These are phyloP conservation scores for Pisolithus sp. DNA, from an alignment of 768 basidiomycete genomes.

Conservation along the genomic window DNA sequence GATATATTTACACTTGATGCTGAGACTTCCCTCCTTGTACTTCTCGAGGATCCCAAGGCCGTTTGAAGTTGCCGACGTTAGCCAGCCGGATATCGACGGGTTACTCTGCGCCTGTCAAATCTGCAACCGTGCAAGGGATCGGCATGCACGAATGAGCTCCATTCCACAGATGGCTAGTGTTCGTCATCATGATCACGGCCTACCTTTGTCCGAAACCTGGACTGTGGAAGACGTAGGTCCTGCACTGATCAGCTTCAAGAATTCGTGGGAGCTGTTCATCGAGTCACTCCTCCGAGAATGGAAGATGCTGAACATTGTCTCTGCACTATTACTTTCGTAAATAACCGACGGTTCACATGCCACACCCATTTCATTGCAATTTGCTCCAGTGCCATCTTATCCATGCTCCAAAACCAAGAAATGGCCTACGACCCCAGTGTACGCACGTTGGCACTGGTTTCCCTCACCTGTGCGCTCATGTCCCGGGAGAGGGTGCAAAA, in stretches of 20 bases:
- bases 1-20: slow-evolving; percentile 41
- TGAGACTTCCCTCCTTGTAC: slow-evolving; percentile 73
- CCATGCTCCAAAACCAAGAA: slow-evolving; percentile 51
- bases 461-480: slow-evolving; percentile 60
- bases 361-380: no score
- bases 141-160: slow-evolving; percentile 16
- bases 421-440: slow-evolving; percentile 57
- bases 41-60: slow-evolving; percentile 72
- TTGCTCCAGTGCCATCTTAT: slow-evolving; percentile 52
- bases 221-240: slow-evolving; percentile 47
- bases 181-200: slow-evolving; percentile 13
- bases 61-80: slow-evolving; percentile 74
- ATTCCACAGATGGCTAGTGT: slow-evolving; percentile 22
- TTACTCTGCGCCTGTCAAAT: slow-evolving; percentile 36
- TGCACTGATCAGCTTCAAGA: slow-evolving; percentile 56
- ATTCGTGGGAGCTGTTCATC: slow-evolving; percentile 66
- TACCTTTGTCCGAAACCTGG: slow-evolving; percentile 53
- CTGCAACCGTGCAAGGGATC: slow-evolving; percentile 6
- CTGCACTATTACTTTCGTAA: slow-evolving; percentile 51
- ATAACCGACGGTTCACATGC: slow-evolving; percentile 17
- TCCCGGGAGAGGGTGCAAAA: slow-evolving; percentile 26
- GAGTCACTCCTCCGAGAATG: slow-evolving; percentile 66
- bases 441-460: slow-evolving; percentile 56
- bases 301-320: slow-evolving; percentile 76
- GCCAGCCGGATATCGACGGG: slow-evolving; percentile 60